These are phyloP conservation scores for Pleurotus djamor DNA, from an alignment of 768 basidiomycete species.

Conservation along the genomic window DNA sequence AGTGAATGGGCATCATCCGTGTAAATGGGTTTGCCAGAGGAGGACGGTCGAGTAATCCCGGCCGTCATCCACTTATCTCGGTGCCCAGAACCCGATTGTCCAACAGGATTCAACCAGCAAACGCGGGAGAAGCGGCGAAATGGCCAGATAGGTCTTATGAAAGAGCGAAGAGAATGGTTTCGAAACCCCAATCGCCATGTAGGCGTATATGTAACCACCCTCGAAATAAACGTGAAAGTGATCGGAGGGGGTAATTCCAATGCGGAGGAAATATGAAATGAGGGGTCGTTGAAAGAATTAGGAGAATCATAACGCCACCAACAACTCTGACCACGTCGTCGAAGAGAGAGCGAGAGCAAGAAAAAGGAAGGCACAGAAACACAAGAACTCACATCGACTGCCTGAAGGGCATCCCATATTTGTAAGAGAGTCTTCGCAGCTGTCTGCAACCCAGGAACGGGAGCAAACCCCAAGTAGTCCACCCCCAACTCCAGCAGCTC, in stretches of 20 bases:
- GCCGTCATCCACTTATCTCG: not conserved
- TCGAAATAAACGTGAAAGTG: not conserved
- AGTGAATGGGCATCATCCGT: not conserved
- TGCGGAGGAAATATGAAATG: no score
- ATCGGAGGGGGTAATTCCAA: not conserved
- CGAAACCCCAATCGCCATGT: not conserved
- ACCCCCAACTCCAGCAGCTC: conserved; percentile 39
- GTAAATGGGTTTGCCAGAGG: not conserved
- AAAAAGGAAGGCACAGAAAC: not conserved
- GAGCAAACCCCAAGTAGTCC: conserved; percentile 45
- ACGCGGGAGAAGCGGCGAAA: not conserved
- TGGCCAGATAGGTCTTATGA: not conserved
- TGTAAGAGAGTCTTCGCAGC: conserved; percentile 50
- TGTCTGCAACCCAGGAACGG: conserved; percentile 51
- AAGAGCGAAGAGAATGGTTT: not conserved
- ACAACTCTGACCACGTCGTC: not conserved
- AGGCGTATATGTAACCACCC: not conserved
- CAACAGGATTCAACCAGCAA: not conserved
- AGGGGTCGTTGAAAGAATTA: not conserved
- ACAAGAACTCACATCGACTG: conserved; percentile 51
- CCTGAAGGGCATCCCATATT: conserved; percentile 66
- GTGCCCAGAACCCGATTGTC: not conserved
- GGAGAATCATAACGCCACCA: not conserved
- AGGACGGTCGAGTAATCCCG: not conserved
- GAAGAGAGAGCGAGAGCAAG: not conserved